Evolutionary conservation across 2,329 filamentous ascomycete genomes (phyloP), one percentile per base, ranked within the genome.

Genomic region (Fusarium floridanum): DNA sequence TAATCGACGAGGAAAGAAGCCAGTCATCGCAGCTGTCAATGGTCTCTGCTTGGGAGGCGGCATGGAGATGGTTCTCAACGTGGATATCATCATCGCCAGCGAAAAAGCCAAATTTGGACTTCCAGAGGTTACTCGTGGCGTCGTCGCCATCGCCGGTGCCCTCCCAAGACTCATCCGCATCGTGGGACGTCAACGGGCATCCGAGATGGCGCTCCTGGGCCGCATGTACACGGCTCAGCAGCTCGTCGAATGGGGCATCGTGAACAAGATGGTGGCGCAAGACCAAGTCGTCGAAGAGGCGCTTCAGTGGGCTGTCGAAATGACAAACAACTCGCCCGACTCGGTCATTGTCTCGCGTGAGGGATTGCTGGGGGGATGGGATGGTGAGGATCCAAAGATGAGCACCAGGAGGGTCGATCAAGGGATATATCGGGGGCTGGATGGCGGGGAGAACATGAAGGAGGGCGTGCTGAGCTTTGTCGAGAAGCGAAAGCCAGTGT

Each of bases 381-480:
- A 94, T 76, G 88, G 87, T 1, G 83, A 91, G 22, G 90, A 91
- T 12, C 92, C 91, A 0, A 90, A 91, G 80, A 87, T 89, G 70
- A 92, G 84, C 11, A 94, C 91, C 39, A 85, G 84, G 70, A 79
- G 89, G 72, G 80, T 93, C 65, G 85, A 87, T 17, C 86, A 90
- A 64, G 87, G 87, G 2, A 88, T 91, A 85, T 92, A 89, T 77
- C 84, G 84, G 64, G 85, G 85, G 68, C 86, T 95, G 66, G 86
- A 91, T 71, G 87, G 85, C 3, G 92, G 90, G 0, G 91, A 93
- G 75, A 96, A 96, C 82, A 91, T 94, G 83, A 89, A 88, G 65
- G 93, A 95, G 83, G 94, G 94, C 0, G 85, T 95, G 22, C 85
- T 81, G 82, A 93, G 93, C 70, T 96, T 96, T 85, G 91, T 93